phyloP scores from a whole-genome alignment of 2,329 filamentous ascomycete species.

The Juglanconis juglandina region DNA sequence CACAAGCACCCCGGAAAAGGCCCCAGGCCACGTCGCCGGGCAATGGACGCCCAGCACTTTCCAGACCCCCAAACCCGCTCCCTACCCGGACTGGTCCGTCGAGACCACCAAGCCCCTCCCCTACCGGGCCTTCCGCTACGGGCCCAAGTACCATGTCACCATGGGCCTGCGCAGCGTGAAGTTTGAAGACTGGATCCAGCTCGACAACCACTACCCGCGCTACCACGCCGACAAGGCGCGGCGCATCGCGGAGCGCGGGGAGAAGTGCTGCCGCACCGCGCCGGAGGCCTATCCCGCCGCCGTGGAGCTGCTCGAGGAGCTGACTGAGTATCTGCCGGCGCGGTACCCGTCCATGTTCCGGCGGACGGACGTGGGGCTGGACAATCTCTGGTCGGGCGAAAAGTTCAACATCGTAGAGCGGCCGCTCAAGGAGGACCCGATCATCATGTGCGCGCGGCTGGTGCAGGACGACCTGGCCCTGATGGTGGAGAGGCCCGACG shows the following conservation, averaged over 20 bases:
- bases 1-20: background rate
- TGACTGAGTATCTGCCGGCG: slow-evolving; percentile 66
- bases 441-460: slow-evolving; percentile 69
- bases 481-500: slow-evolving; percentile 74
- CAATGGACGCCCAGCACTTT: slow-evolving; percentile 59
- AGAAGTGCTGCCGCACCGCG: slow-evolving; percentile 65
- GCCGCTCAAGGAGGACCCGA: slow-evolving; percentile 71
- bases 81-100: slow-evolving; percentile 68
- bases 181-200: slow-evolving; percentile 76
- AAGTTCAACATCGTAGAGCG: slow-evolving; percentile 63
- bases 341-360: slow-evolving; percentile 71
- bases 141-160: slow-evolving; percentile 71
- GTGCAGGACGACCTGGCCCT: slow-evolving; percentile 80
- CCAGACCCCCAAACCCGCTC: slow-evolving; percentile 53
- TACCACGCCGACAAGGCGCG: slow-evolving; percentile 69
- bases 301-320: slow-evolving; percentile 71
- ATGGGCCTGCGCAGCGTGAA: slow-evolving; percentile 72
- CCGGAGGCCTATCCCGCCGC: slow-evolving; percentile 70
- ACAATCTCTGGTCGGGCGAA: slow-evolving; percentile 70
- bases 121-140: slow-evolving; percentile 75
- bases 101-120: slow-evolving; percentile 68
- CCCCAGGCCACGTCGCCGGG: slow-evolving; percentile 18
- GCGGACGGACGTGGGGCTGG: slow-evolving; percentile 61
- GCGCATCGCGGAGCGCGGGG: slow-evolving; percentile 64
- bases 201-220: slow-evolving; percentile 73